phyloP scores from a whole-genome alignment of 345 rosid species.

The Arabidopsis suecica region DNA sequence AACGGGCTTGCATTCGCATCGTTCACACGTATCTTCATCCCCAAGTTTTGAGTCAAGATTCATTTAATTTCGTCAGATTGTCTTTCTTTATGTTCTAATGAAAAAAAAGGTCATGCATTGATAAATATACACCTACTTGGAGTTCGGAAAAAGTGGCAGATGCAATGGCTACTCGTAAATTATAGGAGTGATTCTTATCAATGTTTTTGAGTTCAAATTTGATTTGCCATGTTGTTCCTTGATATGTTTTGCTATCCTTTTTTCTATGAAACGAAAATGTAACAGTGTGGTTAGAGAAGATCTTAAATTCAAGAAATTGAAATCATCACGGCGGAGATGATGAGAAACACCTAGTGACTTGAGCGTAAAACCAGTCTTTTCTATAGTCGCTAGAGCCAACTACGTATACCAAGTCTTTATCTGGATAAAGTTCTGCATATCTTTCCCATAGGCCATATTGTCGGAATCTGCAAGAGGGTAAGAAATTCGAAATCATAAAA shows the following conservation, averaged over 20 bases:
- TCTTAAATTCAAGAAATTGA: conserved; percentile 1
- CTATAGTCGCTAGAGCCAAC: conserved; percentile 67
- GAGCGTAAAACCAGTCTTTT: conserved; percentile 88
- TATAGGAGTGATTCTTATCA: conserved; percentile 51
- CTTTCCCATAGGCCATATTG: conserved; percentile 94
- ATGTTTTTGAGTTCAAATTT: conserved; percentile 56
- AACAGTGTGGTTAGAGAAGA: conserved; percentile 15
- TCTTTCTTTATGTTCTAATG: neutral
- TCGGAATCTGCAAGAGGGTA: conserved; percentile 57
- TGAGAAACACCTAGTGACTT: conserved; percentile 62
- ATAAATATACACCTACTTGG: conserved; percentile 54
- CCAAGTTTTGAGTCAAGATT: conserved; percentile 17
- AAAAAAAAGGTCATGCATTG: neutral
- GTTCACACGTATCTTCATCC: conserved; percentile 63
- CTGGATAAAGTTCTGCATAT: conserved; percentile 72
- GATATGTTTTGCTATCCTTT: conserved; percentile 54
- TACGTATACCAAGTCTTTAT: conserved; percentile 67
- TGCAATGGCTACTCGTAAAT: conserved; percentile 72
- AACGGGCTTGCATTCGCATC: conserved; percentile 52
- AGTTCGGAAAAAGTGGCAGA: conserved; percentile 73
- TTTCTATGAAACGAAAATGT: conserved; percentile 38
- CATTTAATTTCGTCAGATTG: neutral
- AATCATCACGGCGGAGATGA: neutral
- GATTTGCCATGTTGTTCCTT: conserved; percentile 79
- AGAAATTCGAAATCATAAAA: conserved; percentile 3